Evolutionary conservation across 257 asterid species (phyloP).

Genomic region (Knoxia roxburghii): DNA sequence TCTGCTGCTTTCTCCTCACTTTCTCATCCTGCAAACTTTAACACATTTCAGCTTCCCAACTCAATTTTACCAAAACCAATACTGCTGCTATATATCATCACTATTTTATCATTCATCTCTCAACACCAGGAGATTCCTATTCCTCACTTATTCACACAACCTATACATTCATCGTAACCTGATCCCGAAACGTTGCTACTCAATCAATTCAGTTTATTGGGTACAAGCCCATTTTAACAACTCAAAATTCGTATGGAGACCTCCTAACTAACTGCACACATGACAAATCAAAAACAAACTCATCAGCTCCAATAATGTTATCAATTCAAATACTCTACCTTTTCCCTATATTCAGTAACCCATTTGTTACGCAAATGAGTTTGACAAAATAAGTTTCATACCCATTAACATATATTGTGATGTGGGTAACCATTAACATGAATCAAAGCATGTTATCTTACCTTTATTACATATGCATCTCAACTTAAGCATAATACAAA

Average conservation of each 20-base stretch:
- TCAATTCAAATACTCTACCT: background rate
- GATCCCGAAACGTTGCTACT: too few species aligned
- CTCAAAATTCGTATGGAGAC: background rate
- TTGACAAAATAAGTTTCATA: background rate
- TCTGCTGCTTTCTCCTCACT: conserved; percentile 34
- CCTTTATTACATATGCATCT: background rate
- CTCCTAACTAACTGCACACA: background rate
- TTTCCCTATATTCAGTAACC: too few species aligned
- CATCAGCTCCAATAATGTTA: background rate
- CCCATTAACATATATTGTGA: background rate
- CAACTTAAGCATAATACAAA: background rate
- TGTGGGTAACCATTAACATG: background rate
- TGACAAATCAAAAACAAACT: background rate
- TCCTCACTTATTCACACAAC: background rate
- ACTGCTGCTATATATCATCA: too few species aligned
- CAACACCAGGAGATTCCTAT: too few species aligned
- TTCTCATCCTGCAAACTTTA: conserved; percentile 53
- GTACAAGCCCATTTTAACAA: background rate
- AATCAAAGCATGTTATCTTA: background rate
- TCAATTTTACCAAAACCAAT: background rate
- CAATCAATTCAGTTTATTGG: background rate
- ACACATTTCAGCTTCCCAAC: conserved; percentile 7
- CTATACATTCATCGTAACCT: background rate
- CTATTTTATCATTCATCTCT: too few species aligned
- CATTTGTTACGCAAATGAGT: background rate